Evolutionary conservation across 164 flowering plant species (phyloP).

Genomic region (Pachysandra terminalis): DNA sequence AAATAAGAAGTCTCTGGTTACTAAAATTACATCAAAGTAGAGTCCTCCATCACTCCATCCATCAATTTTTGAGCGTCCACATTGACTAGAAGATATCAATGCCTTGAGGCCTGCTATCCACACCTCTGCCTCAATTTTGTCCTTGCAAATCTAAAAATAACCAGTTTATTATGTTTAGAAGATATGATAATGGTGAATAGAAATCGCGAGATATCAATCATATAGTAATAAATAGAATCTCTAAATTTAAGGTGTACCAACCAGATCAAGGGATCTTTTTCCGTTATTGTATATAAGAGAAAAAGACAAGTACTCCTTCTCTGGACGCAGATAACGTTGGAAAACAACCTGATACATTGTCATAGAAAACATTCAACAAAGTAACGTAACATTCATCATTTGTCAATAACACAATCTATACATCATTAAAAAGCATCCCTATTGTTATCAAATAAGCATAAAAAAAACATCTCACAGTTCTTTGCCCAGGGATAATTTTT

Average conservation of each 20-base stretch:
- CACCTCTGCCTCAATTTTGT: constrained; percentile 93
- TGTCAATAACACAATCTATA: neutral
- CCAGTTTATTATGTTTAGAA: neutral
- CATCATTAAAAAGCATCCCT: neutral
- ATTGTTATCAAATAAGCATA: neutral
- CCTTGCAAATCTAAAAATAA: constrained; percentile 82
- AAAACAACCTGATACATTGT: neutral
- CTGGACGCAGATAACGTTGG: neutral
- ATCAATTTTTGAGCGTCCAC: constrained; percentile 93
- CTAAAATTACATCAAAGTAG: constrained; percentile 56
- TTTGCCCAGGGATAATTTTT: constrained; percentile 3
- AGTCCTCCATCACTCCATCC: too few species aligned
- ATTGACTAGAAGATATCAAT: constrained; percentile 75
- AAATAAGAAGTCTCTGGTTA: neutral
- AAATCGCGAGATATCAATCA: constrained; percentile 4
- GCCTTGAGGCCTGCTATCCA: too few species aligned
- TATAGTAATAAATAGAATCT: constrained; percentile 1
- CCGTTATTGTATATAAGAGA: constrained; percentile 3
- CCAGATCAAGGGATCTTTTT: constrained; percentile 2
- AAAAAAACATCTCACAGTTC: neutral
- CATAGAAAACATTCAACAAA: neutral
- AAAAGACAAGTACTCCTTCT: constrained; percentile 3
- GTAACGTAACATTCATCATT: neutral
- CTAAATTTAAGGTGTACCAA: neutral
- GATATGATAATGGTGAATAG: neutral